These are phyloP conservation scores for Ogataea salicorniae DNA, from an alignment of 805 yeast genomes.

Conservation along the genomic window DNA sequence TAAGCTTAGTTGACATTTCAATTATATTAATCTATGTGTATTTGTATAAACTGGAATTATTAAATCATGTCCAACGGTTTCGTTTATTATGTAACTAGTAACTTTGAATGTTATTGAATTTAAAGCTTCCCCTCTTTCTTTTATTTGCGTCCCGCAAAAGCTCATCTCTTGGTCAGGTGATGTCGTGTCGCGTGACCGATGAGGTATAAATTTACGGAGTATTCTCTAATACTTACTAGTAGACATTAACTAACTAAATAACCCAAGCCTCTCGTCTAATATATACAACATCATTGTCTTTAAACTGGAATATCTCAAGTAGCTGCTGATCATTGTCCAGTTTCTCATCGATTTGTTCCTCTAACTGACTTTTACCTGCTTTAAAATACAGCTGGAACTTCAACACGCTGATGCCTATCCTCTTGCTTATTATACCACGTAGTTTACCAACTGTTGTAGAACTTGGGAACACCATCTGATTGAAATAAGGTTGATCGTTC, in stretches of 20 bases:
- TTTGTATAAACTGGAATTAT: no score
- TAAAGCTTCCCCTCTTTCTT: no score
- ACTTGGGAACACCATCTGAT: constrained; percentile 22
- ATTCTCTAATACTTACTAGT: no score
- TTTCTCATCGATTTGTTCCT: constrained; percentile 1
- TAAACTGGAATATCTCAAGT: constrained; percentile 6
- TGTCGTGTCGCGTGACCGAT: no score
- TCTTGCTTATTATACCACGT: constrained; percentile 27
- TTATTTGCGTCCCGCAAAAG: no score
- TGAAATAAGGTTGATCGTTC: constrained; percentile 4
- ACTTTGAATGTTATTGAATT: no score
- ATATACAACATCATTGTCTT: constrained; percentile 2
- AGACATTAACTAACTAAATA: not conserved
- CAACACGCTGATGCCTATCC: constrained; percentile 19
- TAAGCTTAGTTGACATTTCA: constrained; percentile 21
- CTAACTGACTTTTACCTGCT: not conserved
- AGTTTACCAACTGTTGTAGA: constrained; percentile 35
- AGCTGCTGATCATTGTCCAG: constrained; percentile 19
- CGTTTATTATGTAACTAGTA: no score
- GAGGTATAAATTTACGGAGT: no score
- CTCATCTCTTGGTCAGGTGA: no score
- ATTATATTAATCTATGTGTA: no score
- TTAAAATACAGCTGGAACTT: constrained; percentile 21
- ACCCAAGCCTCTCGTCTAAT: constrained; percentile 8
- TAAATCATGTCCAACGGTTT: no score